Conservation (phyloP, 1,139 yeast genomes). For the Candida freyschussii region DNA sequence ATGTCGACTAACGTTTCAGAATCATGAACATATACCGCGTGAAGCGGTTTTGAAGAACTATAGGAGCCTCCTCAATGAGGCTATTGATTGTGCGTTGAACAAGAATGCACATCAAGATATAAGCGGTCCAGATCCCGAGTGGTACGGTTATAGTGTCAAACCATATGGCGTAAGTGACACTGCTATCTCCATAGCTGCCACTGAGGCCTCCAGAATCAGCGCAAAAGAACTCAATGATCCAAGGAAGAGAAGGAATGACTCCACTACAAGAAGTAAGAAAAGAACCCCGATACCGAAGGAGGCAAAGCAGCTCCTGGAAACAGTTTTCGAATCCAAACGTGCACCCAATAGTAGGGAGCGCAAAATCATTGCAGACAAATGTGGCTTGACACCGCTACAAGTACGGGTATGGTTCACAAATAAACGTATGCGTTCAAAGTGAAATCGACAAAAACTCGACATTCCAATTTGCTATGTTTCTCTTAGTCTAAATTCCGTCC, state of each 20-base stretch:
- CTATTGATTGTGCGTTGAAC: not conserved
- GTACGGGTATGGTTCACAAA: constrained; percentile 35
- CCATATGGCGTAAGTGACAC: not conserved
- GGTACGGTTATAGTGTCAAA: not conserved
- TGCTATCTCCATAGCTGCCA: constrained; percentile 1
- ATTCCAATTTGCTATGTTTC: not conserved
- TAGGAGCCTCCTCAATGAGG: not conserved
- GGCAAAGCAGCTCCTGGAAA: constrained; percentile 15
- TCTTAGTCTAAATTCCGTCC: not conserved
- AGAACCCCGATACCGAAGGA: constrained; percentile 15
- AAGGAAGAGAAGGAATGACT: not conserved
- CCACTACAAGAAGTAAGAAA: constrained; percentile 2
- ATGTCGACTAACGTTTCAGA: not conserved
- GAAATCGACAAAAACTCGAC: not conserved
- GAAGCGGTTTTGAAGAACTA: not conserved
- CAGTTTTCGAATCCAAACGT: constrained; percentile 15
- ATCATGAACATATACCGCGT: not conserved
- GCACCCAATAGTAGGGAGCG: constrained; percentile 31
- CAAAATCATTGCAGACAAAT: constrained; percentile 28
- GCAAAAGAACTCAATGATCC: not conserved
- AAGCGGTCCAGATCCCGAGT: not conserved
- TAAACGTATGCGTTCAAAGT: constrained; percentile 29
- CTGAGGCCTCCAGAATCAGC: constrained; percentile 5
- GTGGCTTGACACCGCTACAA: constrained; percentile 29
- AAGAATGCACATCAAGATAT: not conserved